Evolutionary conservation across 306 rosid species (phyloP).

Genomic region (Rosa multiflora): DNA sequence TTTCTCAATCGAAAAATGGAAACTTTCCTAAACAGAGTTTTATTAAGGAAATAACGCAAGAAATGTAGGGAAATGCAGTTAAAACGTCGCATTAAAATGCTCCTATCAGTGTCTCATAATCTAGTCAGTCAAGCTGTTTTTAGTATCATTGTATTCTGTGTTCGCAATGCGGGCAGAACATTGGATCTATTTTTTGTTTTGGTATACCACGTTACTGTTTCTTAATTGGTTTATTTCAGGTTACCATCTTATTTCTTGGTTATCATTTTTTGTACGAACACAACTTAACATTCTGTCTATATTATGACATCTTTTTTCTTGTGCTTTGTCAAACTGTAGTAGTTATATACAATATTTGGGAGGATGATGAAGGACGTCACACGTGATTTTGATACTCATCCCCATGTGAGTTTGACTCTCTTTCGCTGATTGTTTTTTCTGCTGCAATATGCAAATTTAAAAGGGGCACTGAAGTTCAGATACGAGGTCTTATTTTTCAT

Average conservation of each 20-base stretch:
- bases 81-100: too few relatives aligned
- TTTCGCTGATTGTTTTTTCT: not conserved
- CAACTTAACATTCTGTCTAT: not conserved
- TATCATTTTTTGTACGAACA: not conserved
- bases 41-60: too few relatives aligned
- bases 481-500: not conserved
- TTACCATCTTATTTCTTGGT: not conserved
- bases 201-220: not conserved
- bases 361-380: constrained; percentile 85
- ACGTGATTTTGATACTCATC: constrained; percentile 78
- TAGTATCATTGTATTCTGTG: not conserved
- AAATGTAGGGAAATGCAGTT: too few relatives aligned
- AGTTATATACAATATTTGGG: constrained; percentile 91
- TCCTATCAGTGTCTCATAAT: not conserved
- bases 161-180: not conserved
- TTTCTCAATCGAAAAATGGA: too few relatives aligned
- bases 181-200: not conserved
- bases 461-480: not conserved
- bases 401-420: constrained; percentile 47
- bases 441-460: too few relatives aligned
- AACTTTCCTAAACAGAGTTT: too few relatives aligned
- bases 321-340: constrained; percentile 36
- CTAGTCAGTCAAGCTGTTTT: not conserved
- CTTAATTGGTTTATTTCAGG: not conserved
- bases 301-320: not conserved